Evolutionary conservation across 2,329 filamentous ascomycete species (phyloP).

Genomic region (Epichloe hybrida): DNA sequence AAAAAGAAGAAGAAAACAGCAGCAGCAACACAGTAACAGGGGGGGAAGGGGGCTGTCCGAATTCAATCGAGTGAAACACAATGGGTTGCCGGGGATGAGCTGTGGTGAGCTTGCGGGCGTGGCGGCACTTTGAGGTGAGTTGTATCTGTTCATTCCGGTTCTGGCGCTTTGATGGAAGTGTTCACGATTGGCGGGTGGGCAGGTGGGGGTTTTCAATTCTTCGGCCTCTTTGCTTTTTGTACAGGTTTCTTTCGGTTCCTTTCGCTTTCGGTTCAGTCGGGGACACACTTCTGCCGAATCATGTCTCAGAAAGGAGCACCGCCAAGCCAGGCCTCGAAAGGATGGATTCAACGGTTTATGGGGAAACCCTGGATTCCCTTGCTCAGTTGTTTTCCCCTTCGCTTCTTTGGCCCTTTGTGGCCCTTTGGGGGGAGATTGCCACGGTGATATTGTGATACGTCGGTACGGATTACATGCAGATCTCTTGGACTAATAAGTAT

Average conservation of each 20-base stretch:
- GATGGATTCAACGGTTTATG: not conserved
- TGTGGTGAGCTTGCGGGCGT: constrained; percentile 29
- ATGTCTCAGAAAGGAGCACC: no score
- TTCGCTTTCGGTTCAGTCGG: constrained; percentile 7
- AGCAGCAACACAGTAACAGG: no score
- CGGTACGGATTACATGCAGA: constrained; percentile 17
- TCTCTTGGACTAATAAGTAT: constrained; percentile 27
- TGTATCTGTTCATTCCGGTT: no score
- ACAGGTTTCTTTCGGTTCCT: no score
- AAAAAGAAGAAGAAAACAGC: no score
- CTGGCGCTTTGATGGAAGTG: no score
- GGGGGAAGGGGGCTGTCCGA: no score
- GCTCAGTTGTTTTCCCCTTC: not conserved
- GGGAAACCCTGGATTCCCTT: not conserved
- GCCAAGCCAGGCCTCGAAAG: constrained; percentile 7
- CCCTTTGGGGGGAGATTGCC: constrained; percentile 16
- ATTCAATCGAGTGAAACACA: constrained; percentile 15
- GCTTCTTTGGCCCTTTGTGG: not conserved
- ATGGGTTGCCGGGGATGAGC: constrained; percentile 38
- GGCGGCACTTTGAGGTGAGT: constrained; percentile 9
- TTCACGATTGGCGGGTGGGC: no score
- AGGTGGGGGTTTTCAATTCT: no score
- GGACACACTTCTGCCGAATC: constrained; percentile 18
- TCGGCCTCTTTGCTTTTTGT: no score
- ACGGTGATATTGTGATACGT: not conserved